Evolutionary conservation across 441 rosid species (phyloP), one percentile per base, ranked within the genome.

Genomic region (Jatropha podagrica): DNA sequence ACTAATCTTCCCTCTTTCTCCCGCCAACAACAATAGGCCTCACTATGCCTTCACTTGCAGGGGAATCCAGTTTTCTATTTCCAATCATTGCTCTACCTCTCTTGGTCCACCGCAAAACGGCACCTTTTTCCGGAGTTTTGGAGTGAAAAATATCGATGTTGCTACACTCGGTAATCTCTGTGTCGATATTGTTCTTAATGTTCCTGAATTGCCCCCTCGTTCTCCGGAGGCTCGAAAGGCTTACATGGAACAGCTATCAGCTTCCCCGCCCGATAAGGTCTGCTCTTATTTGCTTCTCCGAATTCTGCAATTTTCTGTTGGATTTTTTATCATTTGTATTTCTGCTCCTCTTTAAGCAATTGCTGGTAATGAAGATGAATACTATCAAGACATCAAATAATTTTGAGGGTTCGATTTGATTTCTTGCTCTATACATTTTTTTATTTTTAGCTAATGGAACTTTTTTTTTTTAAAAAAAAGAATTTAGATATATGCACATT

Each of bases 121-220:
- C 68, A 52, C 71, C 56, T 48, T 74, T 15, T 69, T 65, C 71
- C 71, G 82, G 17, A 82, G 76, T 67, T 48, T 72, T 12, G 85
- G 74, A 23, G 75, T 81, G 11, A 91, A 90, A 79, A 86, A 82
- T 73, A 76, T 89, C 74, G 99, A 96, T 74, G 92, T 96, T 64
- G 85, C 98, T 40, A 91, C 99, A 14, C 83, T 96, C 3, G 98
- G 98, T 46, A 94, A 92, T 84, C 97, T 94, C 79, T 96, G 98
- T 76, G 94, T 96, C 18, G 99, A 94, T 84, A 87, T 96, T 69
- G 94, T 96, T 64, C 96, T 96, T 79, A 84, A 83, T 74, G 97
- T 96, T 84, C 88, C 90, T 61, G 74, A 87, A 67, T 79, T 96
- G 84, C 99, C 99, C 4, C 97, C 97, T 10, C 83, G 84, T 11